Evolutionary conservation across 208 protist genomes (phyloP), one percentile per base, ranked within the genome.

Genomic region (Acanthamoeba healyi): DNA sequence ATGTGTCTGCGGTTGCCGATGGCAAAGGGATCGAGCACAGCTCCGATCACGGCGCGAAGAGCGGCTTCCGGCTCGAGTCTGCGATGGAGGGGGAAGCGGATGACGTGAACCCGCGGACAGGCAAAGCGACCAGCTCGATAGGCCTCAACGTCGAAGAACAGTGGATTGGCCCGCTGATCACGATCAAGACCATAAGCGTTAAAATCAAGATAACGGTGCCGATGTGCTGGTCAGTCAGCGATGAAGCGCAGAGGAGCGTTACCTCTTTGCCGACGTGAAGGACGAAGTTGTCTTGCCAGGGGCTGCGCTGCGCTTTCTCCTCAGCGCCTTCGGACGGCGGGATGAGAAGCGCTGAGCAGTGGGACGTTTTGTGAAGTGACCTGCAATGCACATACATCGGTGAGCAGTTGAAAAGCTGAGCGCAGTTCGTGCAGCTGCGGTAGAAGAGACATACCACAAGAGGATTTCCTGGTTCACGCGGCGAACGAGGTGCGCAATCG

Each of bases 201-300:
- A 70, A 19, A 10, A 51, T 51, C 2, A 51, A 51, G 17, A 19
- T 10, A 51, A 51, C 0, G 46, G 46, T n/a, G n/a, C n/a, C n/a
- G n/a, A n/a, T n/a, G n/a, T n/a, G n/a, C n/a, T n/a, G n/a, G n/a
- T n/a, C n/a, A n/a, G n/a, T n/a, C n/a, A n/a, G 42, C 17, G 34
- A 61, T 7, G 17, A 32, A 29, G 26, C 15, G 38, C 14, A 42
- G 46, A 29, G 54, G 72, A 14, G 4, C 1, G 14, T 10, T 51
- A 82, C 72, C 72, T 82, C 72, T 40, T 70, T 91, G 32, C 88
- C 88, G 17, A 93, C 88, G 88, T 93, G 88, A 6, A 82, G 70
- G 24, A 93, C 38, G 51, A 93, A 93, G 49, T 40, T 93, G 51
- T 93, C 88, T 38, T 74, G 88, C 88, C 58, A 93, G 40, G 88